Base-by-base conservation (phyloP, 1,284 basidiomycete species). In the Vanrija pseudolonga region DNA sequence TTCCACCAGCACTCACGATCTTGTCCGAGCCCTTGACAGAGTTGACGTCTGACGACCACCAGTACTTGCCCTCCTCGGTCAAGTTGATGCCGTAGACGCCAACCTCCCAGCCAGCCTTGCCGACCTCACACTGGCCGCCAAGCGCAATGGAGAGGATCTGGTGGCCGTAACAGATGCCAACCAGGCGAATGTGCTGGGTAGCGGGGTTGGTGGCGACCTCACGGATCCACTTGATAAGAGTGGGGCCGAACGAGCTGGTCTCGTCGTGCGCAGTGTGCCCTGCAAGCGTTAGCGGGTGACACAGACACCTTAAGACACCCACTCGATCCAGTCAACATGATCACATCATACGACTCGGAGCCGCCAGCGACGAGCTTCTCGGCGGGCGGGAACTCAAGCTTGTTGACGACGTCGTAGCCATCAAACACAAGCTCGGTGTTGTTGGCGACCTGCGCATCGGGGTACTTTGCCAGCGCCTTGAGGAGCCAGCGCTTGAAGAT, bases 281-380 rank as follows among this genome's bases (percentile, higher is more conserved):
- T 73, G 51, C 11, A n/a, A 19, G 6, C 8, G 32, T 32, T 5
- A 32, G 32, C 11, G 32, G 32, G 32, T 42, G 14, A 51, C 17
- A 23, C n/a, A 26, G 15, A 23, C n/a, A 23, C 19, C 11, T 22
- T 41, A 9, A 5, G 22, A 6, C 47, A 73, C 75, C 54, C 59
- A 77, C 80, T 76, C 7, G 76, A 78, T 4, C 81, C 81, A 0
- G 81, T 82, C 56, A 82, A 70, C 62, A 83, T 77, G 19, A 83
- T 60, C 1, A 74, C 79, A 51, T 80, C 76, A n/a, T 74, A 76
- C 4, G 55, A 57, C 20, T 68, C 59, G 3, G 55, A 39, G 14
- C 56, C 53, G 20, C 75, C 77, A 12, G 76, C 59, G 18, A 58
- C 60, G 2, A 83, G 64, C 45, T 68, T 64, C 0, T 73, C 72